These are phyloP conservation scores for Fragosphaeria purpurea DNA, from an alignment of 2,329 filamentous ascomycete species.

Conservation along the genomic window DNA sequence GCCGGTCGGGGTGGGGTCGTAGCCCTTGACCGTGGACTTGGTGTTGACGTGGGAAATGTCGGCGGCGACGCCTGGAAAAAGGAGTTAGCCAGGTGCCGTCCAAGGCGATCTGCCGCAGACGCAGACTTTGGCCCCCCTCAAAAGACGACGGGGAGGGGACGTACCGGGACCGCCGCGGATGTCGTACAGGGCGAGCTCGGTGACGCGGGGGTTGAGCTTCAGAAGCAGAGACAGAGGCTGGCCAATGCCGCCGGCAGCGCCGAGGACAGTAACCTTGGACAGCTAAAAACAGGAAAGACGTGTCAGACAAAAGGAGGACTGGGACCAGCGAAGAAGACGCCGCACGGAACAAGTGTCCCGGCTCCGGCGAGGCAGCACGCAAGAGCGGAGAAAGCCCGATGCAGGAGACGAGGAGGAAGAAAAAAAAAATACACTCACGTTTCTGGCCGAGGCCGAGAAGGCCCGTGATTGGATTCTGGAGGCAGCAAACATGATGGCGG, in stretches of 20 bases:
- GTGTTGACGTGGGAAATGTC: constrained; percentile 99
- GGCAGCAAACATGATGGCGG: constrained; percentile 62
- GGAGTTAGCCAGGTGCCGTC: background rate
- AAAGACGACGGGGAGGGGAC: constrained; percentile 22
- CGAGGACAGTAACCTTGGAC: constrained; percentile 95
- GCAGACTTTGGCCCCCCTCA: too few relatives aligned
- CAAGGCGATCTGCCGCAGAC: background rate
- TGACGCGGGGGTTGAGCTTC: constrained; percentile 95
- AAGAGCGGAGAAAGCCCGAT: constrained; percentile 11
- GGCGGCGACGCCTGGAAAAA: constrained; percentile 73
- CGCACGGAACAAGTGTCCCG: constrained; percentile 2
- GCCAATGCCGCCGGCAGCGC: constrained; percentile 95
- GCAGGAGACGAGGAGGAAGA: constrained; percentile 5
- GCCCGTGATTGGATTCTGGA: constrained; percentile 63
- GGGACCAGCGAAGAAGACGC: too few relatives aligned
- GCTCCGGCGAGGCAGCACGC: constrained; percentile 5
- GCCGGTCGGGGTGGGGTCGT: constrained; percentile 65
- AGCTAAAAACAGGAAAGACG: constrained; percentile 43
- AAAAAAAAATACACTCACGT: constrained; percentile 43
- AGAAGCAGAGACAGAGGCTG: constrained; percentile 95
- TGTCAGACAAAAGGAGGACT: too few relatives aligned
- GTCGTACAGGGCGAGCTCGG: constrained; percentile 93
- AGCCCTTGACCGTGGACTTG: constrained; percentile 88
- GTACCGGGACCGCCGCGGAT: constrained; percentile 87
- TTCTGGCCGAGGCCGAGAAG: constrained; percentile 69